Percentiles rank a stretch among this genome's conserved stretches.
Conservation (phyloP, 2,329 filamentous ascomycete genomes). For the Endothia cerciana region DNA sequence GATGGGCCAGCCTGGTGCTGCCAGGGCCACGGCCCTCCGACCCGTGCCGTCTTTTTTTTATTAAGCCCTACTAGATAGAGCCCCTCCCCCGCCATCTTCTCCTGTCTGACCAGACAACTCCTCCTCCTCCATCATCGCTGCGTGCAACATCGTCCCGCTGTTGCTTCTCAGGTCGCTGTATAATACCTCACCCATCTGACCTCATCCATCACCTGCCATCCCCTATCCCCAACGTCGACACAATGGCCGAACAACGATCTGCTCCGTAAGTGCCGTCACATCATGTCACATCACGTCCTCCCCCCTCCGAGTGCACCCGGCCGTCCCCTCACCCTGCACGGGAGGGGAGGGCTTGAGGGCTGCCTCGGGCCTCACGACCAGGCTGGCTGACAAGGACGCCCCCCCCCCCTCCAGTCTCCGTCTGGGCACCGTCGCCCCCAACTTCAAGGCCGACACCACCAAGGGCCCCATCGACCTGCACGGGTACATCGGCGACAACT, state of each 20-base stretch:
- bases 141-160: not conserved
- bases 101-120: not conserved
- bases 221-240: conserved; percentile 26
- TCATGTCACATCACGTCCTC: not conserved
- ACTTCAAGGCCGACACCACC: conserved; percentile 84
- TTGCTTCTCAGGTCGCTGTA: not conserved
- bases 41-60: not conserved
- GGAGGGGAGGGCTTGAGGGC: not conserved
- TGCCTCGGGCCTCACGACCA: not conserved
- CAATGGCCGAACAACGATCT: conserved; percentile 40
- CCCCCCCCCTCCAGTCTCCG: conserved; percentile 53
- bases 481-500: conserved; percentile 77
- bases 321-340: too few species aligned
- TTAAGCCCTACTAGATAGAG: conserved; percentile 3
- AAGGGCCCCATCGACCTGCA: conserved; percentile 80
- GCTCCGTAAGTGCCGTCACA: conserved; percentile 38
- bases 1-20: too few species aligned
- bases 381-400: not conserved
- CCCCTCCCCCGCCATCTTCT: conserved; percentile 13
- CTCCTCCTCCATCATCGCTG: not conserved
- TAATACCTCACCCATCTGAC: not conserved
- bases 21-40: not conserved
- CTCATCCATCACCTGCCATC: not conserved
- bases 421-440: conserved; percentile 71
- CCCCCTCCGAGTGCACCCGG: not conserved